Evolutionary conservation across 768 basidiomycete genomes (phyloP).

Genomic region (Amanita pallidorosea): DNA sequence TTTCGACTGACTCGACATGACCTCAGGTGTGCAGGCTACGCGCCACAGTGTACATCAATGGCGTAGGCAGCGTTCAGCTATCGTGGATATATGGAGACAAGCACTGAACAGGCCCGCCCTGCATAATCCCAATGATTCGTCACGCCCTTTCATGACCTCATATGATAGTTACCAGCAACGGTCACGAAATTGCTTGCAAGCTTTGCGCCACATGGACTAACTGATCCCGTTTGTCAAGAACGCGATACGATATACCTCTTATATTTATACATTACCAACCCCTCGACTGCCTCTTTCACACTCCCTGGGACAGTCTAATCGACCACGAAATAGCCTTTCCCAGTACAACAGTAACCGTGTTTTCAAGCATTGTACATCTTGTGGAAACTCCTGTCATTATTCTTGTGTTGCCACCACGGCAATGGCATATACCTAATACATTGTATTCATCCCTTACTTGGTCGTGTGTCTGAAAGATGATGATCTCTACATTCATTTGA

Average conservation of each 20-base stretch:
- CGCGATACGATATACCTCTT: background rate
- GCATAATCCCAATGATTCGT: background rate
- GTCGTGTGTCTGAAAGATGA: background rate
- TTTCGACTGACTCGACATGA: background rate
- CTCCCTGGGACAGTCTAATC: background rate
- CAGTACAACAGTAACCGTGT: background rate
- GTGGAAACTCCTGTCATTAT: background rate
- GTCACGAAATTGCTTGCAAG: background rate
- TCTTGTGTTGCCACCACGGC: conserved; percentile 3
- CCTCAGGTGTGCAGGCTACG: conserved; percentile 66
- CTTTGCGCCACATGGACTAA: background rate
- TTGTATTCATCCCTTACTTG: background rate
- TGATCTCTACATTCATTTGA: background rate
- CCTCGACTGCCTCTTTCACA: background rate
- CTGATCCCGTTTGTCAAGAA: background rate
- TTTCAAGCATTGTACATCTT: conserved; percentile 4
- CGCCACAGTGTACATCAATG: conserved; percentile 62
- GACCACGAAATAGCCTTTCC: background rate
- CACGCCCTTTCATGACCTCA: conserved; percentile 3
- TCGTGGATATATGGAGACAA: conserved; percentile 62
- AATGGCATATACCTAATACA: conserved; percentile 1
- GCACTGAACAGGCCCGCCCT: conserved; percentile 13
- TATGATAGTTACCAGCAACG: background rate
- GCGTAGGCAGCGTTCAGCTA: conserved; percentile 69
- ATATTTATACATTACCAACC: conserved; percentile 5